phyloP scores from a whole-genome alignment of 306 rosid genomes.

The Cercis canadensis region DNA sequence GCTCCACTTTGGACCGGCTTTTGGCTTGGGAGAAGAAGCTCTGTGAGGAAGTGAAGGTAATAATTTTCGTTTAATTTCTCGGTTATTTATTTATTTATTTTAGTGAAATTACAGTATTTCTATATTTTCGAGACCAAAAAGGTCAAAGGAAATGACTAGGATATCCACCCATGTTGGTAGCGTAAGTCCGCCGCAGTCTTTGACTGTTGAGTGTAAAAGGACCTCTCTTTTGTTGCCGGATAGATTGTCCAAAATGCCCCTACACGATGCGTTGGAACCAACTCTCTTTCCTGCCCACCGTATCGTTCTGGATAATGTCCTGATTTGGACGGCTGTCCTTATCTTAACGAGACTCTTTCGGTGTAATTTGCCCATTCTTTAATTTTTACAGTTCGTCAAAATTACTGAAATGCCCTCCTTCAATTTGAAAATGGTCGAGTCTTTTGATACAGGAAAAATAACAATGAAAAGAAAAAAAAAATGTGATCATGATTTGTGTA shows the following conservation, averaged over 20 bases:
- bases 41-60: slow-evolving; percentile 88
- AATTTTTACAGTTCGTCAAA: background rate
- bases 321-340: slow-evolving; percentile 47
- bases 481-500: no score
- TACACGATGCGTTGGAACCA: background rate
- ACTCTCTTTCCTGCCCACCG: background rate
- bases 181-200: slow-evolving; percentile 54
- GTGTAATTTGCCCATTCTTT: slow-evolving; percentile 6
- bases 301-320: slow-evolving; percentile 32
- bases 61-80: background rate
- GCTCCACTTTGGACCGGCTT: slow-evolving; percentile 87
- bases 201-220: slow-evolving; percentile 49
- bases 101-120: background rate
- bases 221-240: background rate
- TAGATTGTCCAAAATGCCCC: slow-evolving; percentile 49
- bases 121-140: slow-evolving; percentile 39
- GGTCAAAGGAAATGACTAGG: slow-evolving; percentile 28
- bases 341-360: slow-evolving; percentile 23
- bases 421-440: no score
- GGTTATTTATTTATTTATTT: background rate
- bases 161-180: slow-evolving; percentile 37
- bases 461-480: slow-evolving; percentile 1
- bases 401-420: slow-evolving; percentile 36
- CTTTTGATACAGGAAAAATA: background rate
- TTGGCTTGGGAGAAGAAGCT: slow-evolving; percentile 99